Base-by-base conservation (phyloP, 148 eudicot species). In the Polygonum aviculare region DNA sequence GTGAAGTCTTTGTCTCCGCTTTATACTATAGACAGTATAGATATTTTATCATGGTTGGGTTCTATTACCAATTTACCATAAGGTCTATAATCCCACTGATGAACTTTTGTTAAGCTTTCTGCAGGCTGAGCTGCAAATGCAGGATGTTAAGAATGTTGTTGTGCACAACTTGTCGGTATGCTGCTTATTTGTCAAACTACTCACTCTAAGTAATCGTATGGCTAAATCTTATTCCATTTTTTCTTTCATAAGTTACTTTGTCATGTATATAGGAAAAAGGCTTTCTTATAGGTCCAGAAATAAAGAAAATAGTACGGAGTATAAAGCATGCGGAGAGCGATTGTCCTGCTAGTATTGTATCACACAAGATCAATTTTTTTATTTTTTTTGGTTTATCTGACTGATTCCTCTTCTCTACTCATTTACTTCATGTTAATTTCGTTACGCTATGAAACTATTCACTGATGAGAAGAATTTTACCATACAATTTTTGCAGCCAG, bases 121-220 rank as follows among this genome's bases (percentile, higher is more conserved):
- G 60, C 89, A 94, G 97, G 97, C 98, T 67, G 98, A 94, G 76
- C 75, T 94, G 80, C 90, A 72, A 80, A 94, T 94, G 97, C 96
- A 94, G 84, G 97, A 92, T 78, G 91, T 85, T 73, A 89, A 88
- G 75, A 88, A 92, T 82, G 98, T 94, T 44, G 75, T 94, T 15
- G 92, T 94, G 75, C 98, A 94, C 79, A 94, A 92, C 81, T 80
- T 94, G 76, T 94, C 98, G 90, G 98, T 94, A 92, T 69, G 92
- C 85, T 74, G 35, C 74, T 47, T 73, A 65, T 47, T 71, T 38
- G 21, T 26, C 33, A 2, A 33, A 67, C 11, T 67, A 67, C 21
- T 35, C 16, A 1, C 11, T 60, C 33, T 60, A 36, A 22, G 38
- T 67, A 6, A 67, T 36, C 72, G 36, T 35, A 15, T 67, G 7